phyloP scores from a whole-genome alignment of 2,329 filamentous ascomycete species.

The Scedosporium boydii region DNA sequence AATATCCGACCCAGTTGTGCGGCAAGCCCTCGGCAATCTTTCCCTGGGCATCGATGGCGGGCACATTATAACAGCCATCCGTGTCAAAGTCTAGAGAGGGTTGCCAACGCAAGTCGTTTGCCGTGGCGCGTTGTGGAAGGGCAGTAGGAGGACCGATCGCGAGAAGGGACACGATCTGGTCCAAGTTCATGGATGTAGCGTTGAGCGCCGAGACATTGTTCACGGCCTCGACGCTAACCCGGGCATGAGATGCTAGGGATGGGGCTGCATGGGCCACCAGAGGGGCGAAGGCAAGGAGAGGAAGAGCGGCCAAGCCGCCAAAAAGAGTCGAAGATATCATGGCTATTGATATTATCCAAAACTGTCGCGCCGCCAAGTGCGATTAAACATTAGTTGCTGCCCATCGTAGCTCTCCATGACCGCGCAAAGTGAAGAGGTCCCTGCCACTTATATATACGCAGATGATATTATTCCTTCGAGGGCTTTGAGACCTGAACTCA shows the following conservation, averaged over 20 bases:
- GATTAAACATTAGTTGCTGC: no score
- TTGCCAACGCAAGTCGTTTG: conserved; percentile 15
- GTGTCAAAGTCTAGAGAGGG: conserved; percentile 23
- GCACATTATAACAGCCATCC: conserved; percentile 28
- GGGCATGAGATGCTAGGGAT: not conserved
- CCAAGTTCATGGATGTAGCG: conserved; percentile 1
- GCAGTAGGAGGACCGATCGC: conserved; percentile 11
- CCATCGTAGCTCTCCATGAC: no score
- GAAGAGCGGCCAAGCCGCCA: not conserved
- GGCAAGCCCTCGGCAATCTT: conserved; percentile 21
- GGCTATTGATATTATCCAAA: no score
- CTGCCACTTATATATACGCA: not conserved
- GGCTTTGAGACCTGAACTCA: not conserved
- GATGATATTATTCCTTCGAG: not conserved
- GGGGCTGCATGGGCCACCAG: not conserved
- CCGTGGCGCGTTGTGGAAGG: conserved; percentile 13
- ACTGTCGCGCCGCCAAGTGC: no score
- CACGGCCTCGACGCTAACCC: not conserved
- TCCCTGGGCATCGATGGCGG: conserved; percentile 25
- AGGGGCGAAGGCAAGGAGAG: not conserved
- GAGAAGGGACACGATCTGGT: not conserved
- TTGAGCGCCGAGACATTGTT: not conserved
- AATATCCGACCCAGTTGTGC: conserved; percentile 17
- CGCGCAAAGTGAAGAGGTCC: no score
- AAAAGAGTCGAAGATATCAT: no score